phyloP scores from a whole-genome alignment of 129 eudicot species.

The carrot (Daucus carota) region DNA sequence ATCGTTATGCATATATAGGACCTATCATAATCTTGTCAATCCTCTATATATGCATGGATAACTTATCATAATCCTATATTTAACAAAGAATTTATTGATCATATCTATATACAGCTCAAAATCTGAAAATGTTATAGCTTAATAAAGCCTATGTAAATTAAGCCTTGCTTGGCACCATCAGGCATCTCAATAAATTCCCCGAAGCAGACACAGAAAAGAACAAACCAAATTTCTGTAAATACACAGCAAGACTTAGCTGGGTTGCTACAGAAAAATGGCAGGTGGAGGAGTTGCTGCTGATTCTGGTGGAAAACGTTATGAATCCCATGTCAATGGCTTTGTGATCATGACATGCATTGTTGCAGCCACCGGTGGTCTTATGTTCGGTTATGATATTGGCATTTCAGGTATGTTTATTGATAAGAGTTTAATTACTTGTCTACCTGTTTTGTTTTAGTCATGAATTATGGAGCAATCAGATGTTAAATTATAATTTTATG shows the following conservation, averaged over 20 bases:
- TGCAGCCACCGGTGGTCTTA: conserved; percentile 14
- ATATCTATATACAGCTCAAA: background rate
- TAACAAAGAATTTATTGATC: background rate
- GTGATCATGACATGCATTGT: conserved; percentile 5
- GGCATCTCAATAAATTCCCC: background rate
- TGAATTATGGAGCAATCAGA: background rate
- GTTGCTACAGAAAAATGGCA: background rate
- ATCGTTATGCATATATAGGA: no score
- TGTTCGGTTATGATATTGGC: conserved; percentile 1
- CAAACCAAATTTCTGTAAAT: background rate
- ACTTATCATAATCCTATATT: background rate
- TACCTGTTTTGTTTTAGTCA: background rate
- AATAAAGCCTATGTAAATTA: background rate
- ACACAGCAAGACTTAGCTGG: background rate
- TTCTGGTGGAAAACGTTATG: background rate
- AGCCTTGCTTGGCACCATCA: background rate
- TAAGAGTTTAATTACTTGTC: no score
- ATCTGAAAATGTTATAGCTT: background rate
- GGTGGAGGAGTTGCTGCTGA: background rate
- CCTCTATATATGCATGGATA: background rate
- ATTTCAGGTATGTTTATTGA: background rate
- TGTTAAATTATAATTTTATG: background rate
- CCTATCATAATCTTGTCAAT: background rate
- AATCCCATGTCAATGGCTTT: conserved; percentile 1
- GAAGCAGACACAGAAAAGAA: background rate